phyloP scores from a whole-genome alignment of 148 eudicot genomes.

The Fagopyrum homotropicum region DNA sequence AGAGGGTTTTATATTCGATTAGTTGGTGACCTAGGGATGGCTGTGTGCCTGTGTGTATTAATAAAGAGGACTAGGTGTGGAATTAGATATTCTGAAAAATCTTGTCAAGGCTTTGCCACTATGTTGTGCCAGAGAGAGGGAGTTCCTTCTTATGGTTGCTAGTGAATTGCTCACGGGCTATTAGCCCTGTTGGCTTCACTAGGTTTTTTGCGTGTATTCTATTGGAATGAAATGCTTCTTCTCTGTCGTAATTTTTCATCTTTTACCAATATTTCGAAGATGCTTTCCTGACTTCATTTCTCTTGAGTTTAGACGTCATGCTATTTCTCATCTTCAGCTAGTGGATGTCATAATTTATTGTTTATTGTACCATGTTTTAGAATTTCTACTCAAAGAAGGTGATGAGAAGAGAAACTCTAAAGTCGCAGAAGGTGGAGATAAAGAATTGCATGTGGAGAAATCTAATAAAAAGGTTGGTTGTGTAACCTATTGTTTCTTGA shows the following conservation, averaged over 20 bases:
- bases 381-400: conserved; percentile 44
- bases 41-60: background rate
- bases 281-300: background rate
- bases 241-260: background rate
- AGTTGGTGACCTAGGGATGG: background rate
- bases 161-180: background rate
- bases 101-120: background rate
- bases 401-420: conserved; percentile 25
- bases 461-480: conserved; percentile 31
- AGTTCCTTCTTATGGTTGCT: background rate
- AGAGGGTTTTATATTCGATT: background rate
- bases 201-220: background rate
- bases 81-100: background rate
- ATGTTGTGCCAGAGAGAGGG: background rate
- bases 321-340: background rate
- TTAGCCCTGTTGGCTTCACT: background rate
- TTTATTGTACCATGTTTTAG: conserved; percentile 22
- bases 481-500: background rate
- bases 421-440: conserved; percentile 20
- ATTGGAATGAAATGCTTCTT: background rate
- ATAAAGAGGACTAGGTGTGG: background rate
- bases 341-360: background rate
- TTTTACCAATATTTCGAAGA: background rate
- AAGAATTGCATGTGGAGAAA: conserved; percentile 25
- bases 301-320: background rate